phyloP scores from a whole-genome alignment of 1,284 basidiomycete genomes.

The Pseudozyma hubeiensis region DNA sequence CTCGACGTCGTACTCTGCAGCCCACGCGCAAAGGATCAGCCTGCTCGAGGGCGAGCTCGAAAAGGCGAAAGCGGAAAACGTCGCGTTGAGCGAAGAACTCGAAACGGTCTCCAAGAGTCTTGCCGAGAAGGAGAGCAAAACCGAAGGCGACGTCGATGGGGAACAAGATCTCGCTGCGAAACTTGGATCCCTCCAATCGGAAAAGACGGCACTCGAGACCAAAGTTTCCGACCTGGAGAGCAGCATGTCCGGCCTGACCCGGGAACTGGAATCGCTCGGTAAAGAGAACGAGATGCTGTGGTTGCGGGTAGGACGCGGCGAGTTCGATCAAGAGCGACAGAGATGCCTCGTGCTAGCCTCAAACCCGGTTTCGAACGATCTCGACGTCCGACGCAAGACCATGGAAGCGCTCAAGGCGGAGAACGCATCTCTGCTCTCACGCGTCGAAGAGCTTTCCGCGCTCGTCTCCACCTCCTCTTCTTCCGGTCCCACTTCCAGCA shows the following conservation, averaged over 20 bases:
- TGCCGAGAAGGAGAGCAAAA: slow-evolving; percentile 20
- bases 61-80: slow-evolving; percentile 28
- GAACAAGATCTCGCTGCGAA: not conserved
- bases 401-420: slow-evolving; percentile 80
- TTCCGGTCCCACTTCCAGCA: slow-evolving; percentile 22
- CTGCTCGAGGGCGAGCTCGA: slow-evolving; percentile 56
- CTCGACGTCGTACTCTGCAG: slow-evolving; percentile 50
- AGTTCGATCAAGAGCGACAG: slow-evolving; percentile 79
- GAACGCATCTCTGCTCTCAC: slow-evolving; percentile 76
- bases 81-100: slow-evolving; percentile 5
- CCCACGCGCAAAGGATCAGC: slow-evolving; percentile 59
- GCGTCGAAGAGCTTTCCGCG: slow-evolving; percentile 62
- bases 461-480: slow-evolving; percentile 37
- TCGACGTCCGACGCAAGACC: slow-evolving; percentile 76
- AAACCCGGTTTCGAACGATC: slow-evolving; percentile 81
- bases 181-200: not conserved
- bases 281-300: slow-evolving; percentile 79
- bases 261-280: slow-evolving; percentile 76
- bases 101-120: slow-evolving; percentile 11
- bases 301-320: slow-evolving; percentile 74
- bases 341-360: slow-evolving; percentile 78
- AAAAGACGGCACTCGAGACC: slow-evolving; percentile 43
- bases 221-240: slow-evolving; percentile 53
- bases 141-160: slow-evolving; percentile 11
- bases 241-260: slow-evolving; percentile 39